These are phyloP conservation scores for Sophora flavescens DNA, from an alignment of 306 rosid genomes.

Conservation along the genomic window DNA sequence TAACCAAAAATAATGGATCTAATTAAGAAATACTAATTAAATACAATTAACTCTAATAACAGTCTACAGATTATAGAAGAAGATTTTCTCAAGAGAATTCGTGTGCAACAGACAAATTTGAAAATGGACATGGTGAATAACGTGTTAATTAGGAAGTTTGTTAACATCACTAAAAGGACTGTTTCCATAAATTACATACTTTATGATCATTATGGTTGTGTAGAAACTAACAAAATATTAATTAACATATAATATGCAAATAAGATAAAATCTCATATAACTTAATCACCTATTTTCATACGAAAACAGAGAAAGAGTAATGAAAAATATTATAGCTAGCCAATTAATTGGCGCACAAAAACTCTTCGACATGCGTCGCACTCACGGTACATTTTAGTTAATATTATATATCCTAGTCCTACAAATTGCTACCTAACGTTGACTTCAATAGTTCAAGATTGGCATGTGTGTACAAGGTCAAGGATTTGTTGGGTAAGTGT, in stretches of 20 bases:
- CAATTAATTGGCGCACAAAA: not conserved
- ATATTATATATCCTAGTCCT: constrained; percentile 29
- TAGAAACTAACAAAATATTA: not conserved
- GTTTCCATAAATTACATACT: not conserved
- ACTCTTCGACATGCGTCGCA: constrained; percentile 16
- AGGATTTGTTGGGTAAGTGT: constrained; percentile 51
- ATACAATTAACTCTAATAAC: no score
- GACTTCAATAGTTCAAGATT: constrained; percentile 44
- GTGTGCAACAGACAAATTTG: not conserved
- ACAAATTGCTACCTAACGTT: constrained; percentile 53
- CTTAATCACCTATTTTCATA: not conserved
- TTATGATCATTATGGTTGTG: not conserved
- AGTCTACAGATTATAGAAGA: no score
- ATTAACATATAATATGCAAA: not conserved
- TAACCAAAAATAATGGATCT: no score
- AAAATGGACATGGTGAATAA: not conserved
- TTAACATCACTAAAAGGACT: constrained; percentile 14
- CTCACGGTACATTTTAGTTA: constrained; percentile 33
- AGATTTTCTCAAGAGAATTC: not conserved
- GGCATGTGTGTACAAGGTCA: constrained; percentile 46
- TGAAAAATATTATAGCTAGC: not conserved
- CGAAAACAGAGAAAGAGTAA: constrained; percentile 5
- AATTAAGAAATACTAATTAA: no score
- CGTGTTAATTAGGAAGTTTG: constrained; percentile 27
- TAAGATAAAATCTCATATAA: not conserved